These are phyloP conservation scores for Erodium maritimum DNA, from an alignment of 345 rosid genomes.

Conservation along the genomic window DNA sequence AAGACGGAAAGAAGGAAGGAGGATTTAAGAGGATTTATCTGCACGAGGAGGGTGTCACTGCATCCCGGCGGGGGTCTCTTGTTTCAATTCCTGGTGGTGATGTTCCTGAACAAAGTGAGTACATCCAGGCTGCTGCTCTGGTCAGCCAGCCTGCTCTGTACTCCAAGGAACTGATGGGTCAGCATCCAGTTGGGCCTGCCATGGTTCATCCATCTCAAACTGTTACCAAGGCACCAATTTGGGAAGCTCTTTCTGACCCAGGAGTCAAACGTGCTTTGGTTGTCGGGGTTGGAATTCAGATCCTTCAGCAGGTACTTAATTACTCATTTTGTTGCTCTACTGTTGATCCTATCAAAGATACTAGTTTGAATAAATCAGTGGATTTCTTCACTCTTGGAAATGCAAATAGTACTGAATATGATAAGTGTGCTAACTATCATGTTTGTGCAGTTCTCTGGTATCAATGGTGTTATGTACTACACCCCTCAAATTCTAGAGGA, in stretches of 20 bases:
- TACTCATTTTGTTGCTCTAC: background rate
- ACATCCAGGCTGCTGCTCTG: too few relatives aligned
- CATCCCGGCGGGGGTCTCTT: conserved; percentile 68
- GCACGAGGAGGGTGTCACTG: conserved; percentile 63
- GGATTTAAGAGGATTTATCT: conserved; percentile 75
- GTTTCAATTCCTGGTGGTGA: conserved; percentile 59
- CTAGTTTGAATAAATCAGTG: too few relatives aligned
- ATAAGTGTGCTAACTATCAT: background rate
- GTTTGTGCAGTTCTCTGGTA: conserved; percentile 70
- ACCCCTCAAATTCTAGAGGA: conserved; percentile 96
- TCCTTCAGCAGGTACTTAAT: conserved; percentile 75
- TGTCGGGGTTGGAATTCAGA: conserved; percentile 85
- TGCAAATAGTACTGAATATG: background rate
- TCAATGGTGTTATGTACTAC: conserved; percentile 91
- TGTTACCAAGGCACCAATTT: conserved; percentile 46
- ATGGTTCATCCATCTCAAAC: conserved; percentile 59
- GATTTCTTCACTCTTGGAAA: background rate
- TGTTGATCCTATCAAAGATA: too few relatives aligned
- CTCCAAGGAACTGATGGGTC: conserved; percentile 46
- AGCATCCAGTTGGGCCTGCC: conserved; percentile 50
- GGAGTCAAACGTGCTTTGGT: conserved; percentile 78
- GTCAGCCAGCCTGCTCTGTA: conserved; percentile 28
- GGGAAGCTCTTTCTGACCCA: conserved; percentile 79
- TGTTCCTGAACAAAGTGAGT: conserved; percentile 43
- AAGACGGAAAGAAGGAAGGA: conserved; percentile 62